Evolutionary conservation across 768 basidiomycete species (phyloP).

Genomic region (Amanita phalloides): DNA sequence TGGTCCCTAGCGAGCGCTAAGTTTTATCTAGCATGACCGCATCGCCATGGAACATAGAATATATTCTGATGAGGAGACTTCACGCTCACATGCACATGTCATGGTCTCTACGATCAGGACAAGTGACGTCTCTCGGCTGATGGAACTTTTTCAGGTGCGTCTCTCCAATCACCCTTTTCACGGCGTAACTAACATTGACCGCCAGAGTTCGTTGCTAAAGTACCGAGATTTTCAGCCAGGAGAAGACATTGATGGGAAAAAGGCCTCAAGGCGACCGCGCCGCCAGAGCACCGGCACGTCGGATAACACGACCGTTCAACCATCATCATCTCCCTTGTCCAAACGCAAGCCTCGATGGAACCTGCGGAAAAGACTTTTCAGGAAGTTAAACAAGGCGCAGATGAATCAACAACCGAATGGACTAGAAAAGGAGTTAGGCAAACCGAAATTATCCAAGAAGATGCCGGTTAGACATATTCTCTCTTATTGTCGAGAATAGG

Average conservation of each 20-base stretch:
- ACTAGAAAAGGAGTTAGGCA: constrained; percentile 23
- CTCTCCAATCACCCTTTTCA: neutral
- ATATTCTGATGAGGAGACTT: constrained; percentile 29
- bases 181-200: neutral
- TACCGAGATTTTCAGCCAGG: constrained; percentile 60
- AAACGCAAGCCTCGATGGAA: constrained; percentile 20
- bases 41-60: constrained; percentile 53
- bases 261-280: constrained; percentile 14
- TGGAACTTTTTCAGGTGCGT: constrained; percentile 73
- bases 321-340: constrained; percentile 13
- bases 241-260: constrained; percentile 15
- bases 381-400: constrained; percentile 10
- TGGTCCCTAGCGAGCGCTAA: neutral
- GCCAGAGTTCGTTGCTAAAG: constrained; percentile 54
- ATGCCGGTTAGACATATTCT: constrained; percentile 39
- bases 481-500: constrained; percentile 6
- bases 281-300: constrained; percentile 25
- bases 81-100: constrained; percentile 23
- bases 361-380: constrained; percentile 20
- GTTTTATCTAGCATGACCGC: constrained; percentile 53
- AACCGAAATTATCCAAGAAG: constrained; percentile 40
- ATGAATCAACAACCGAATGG: constrained; percentile 12
- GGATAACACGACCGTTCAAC: constrained; percentile 31
- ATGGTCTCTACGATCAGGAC: constrained; percentile 38
- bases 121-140: constrained; percentile 70